Evolutionary conservation across 73 alveolate species (phyloP), one percentile per base, ranked within the genome.

Genomic region (Paramecium sexaurelia): DNA sequence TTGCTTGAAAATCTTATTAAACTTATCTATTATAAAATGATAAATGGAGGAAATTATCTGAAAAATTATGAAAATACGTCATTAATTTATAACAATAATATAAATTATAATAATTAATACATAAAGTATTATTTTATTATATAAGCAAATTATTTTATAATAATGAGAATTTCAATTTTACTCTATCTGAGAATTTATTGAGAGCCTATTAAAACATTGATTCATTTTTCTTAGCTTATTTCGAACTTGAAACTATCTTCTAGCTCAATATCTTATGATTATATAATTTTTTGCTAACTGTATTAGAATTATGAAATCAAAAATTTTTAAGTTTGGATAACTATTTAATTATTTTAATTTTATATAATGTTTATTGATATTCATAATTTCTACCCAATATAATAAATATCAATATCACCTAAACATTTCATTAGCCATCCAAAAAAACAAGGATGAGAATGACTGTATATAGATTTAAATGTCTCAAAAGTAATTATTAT

Each of bases 401-500:
- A 61, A 61, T 61, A 32, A 26, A 61, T 61, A 32, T 61, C 83
- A 26, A 61, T 61, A 61, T 61, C 83, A 8, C 47, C 83, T 7
- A 61, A 8, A 32, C 83, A 61, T 24, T 61, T 61, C 39, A 61
- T 10, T 26, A 61, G 5, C 83, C 83, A 61, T 24, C 83, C 83
- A 32, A 61, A 61, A 61, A 61, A 61, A 26, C 83, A 61, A 29
- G 83, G 83, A 32, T 61, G 83, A 32, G 45, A 22, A 13, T 32
- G 43, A 61, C 43, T 61, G n/a, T 61, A 61, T 0, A 61, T 61
- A 13, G 39, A 29, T 61, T 32, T 26, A 27, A 61, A 61, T 10
- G 83, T 61, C 39, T 61, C 83, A 61, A 61, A 61, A 11, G 83
- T 61, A 61, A 61, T 45, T 61, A 61, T 61, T 3, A 61, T 61